These are phyloP conservation scores for Jamesozyma spencerorum DNA, from an alignment of 805 yeast species.

Conservation along the genomic window DNA sequence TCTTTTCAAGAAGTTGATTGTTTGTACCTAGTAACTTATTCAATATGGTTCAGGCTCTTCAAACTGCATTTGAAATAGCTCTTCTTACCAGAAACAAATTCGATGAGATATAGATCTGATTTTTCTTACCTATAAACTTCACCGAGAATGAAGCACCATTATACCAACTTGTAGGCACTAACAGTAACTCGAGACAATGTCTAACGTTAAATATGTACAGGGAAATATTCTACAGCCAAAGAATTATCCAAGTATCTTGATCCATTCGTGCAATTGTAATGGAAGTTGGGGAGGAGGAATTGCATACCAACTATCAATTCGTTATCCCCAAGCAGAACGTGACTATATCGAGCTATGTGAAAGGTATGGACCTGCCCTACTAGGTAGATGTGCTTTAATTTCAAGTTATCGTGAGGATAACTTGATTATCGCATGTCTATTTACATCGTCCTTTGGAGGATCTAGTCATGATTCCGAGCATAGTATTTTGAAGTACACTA, in stretches of 20 bases:
- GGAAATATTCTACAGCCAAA: slow-evolving; percentile 14
- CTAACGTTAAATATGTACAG: slow-evolving; percentile 10
- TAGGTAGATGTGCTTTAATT: slow-evolving; percentile 39
- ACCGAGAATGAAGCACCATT: too few relatives aligned
- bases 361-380: slow-evolving; percentile 13
- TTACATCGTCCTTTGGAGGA: slow-evolving; percentile 54
- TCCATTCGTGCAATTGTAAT: slow-evolving; percentile 72
- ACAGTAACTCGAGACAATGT: slow-evolving; percentile 6
- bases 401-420: slow-evolving; percentile 17
- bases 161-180: too few relatives aligned
- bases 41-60: too few relatives aligned
- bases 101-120: too few relatives aligned
- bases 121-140: too few relatives aligned
- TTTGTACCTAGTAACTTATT: too few relatives aligned
- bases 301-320: slow-evolving; percentile 46
- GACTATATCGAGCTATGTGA: slow-evolving; percentile 32
- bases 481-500: slow-evolving; percentile 45
- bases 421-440: slow-evolving; percentile 51
- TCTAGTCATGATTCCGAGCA: slow-evolving; percentile 33
- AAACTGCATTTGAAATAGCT: too few relatives aligned
- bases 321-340: slow-evolving; percentile 50
- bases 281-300: slow-evolving; percentile 86
- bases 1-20: too few relatives aligned
- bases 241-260: slow-evolving; percentile 38
- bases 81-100: too few relatives aligned